Evolutionary conservation across 1,284 basidiomycete species (phyloP).

Genomic region (Thecaphora thlaspeos): DNA sequence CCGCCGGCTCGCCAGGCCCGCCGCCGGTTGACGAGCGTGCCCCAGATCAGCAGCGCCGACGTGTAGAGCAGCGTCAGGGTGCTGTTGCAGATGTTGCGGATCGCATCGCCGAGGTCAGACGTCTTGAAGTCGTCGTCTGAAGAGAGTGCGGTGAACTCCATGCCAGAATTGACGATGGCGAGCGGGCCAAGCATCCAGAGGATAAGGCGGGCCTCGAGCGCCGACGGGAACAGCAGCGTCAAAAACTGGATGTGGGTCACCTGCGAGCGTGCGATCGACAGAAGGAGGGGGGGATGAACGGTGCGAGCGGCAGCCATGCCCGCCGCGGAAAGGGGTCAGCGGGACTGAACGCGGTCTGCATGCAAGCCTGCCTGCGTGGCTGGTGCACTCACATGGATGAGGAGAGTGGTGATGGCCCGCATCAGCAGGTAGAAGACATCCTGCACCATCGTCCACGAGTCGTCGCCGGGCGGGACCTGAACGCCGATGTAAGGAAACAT

Average conservation of each 20-base stretch:
- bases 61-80: constrained; percentile 92
- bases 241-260: constrained; percentile 98
- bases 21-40: constrained; percentile 79
- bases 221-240: constrained; percentile 89
- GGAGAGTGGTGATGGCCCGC: constrained; percentile 77
- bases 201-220: constrained; percentile 84
- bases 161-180: constrained; percentile 77
- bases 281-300: no score
- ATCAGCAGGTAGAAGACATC: constrained; percentile 81
- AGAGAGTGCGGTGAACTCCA: constrained; percentile 78
- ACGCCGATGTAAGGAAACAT: constrained; percentile 89
- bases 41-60: constrained; percentile 86
- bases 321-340: no score
- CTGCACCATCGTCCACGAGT: constrained; percentile 69
- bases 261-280: constrained; percentile 60
- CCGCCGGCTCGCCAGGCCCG: constrained; percentile 89
- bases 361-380: no score
- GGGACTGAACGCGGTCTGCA: no score
- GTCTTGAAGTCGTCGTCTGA: constrained; percentile 55
- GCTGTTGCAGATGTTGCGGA: constrained; percentile 92
- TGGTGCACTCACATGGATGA: constrained; percentile 66
- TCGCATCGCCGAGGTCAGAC: constrained; percentile 71
- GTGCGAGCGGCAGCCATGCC: no score
- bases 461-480: constrained; percentile 68
- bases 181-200: constrained; percentile 83